A percentile compares a stretch with the other conserved stretches of the same genome.
These are phyloP conservation scores for Penicillium sp. DNA, from an alignment of 2,329 filamentous ascomycete species.

Conservation along the genomic window DNA sequence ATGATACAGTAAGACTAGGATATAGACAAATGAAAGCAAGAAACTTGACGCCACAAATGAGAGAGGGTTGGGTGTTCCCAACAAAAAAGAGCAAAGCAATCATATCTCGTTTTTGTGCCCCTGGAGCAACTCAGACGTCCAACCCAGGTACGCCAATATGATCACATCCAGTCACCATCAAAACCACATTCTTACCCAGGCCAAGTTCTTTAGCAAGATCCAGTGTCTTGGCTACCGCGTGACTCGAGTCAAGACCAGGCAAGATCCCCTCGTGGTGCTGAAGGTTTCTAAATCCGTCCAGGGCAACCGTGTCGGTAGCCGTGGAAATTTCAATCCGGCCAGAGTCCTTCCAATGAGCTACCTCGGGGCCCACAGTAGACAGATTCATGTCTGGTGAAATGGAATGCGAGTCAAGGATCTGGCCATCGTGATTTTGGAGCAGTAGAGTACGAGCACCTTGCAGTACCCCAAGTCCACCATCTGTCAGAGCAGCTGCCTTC, in stretches of 20 bases:
- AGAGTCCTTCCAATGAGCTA: constrained; percentile 25
- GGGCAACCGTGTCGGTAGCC: constrained; percentile 26
- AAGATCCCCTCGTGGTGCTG: constrained; percentile 24
- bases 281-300: constrained; percentile 26
- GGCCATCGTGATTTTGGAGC: constrained; percentile 23
- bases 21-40: neutral
- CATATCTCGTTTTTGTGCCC: neutral
- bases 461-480: constrained; percentile 22
- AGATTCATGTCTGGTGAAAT: constrained; percentile 27
- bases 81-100: neutral
- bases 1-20: neutral
- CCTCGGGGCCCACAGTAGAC: constrained; percentile 24
- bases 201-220: constrained; percentile 19
- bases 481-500: constrained; percentile 17
- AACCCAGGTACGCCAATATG: constrained; percentile 11
- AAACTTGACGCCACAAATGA: neutral
- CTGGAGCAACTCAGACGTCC: constrained; percentile 8
- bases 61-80: neutral
- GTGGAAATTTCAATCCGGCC: constrained; percentile 26
- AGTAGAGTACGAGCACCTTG: constrained; percentile 26
- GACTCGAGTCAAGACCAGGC: constrained; percentile 26
- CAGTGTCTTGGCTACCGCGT: constrained; percentile 20
- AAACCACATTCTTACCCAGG: constrained; percentile 23
- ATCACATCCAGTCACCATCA: constrained; percentile 27
- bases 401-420: constrained; percentile 24